Base-by-base conservation (phyloP, 179 eudicot species). In the Patellifolia procumbens region DNA sequence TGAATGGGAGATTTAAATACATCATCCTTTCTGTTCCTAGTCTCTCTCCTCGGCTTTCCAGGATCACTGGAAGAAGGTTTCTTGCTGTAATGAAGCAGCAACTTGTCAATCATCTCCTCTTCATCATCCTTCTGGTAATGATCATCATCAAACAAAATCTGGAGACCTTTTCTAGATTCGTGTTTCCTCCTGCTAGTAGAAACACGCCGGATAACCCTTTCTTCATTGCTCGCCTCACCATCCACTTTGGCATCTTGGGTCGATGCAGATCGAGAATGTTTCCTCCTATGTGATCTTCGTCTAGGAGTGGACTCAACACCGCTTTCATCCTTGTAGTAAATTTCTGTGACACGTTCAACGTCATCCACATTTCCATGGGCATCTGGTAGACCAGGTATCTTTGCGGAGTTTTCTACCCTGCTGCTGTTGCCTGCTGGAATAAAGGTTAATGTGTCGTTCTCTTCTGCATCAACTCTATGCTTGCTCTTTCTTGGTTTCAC, bases 151-250 rank as follows among this genome's bases (percentile, higher is more conserved):
- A 87, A 80, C 78, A 91, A 66, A 43, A 92, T 86, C 63, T 92
- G 92, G 69, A 92, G 81, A n/a, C 97, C 97, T 79, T 85, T 91
- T 78, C 86, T 77, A 13, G 97, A 89, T 72, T 81, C 86, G 11
- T 91, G 89, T 72, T 84, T 91, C 85, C 93, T 91, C 85, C 94
- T 84, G 79, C 89, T 90, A 55, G 88, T 89, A 15, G 97, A 87
- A 64, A 85, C 87, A 76, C 87, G 82, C 78, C 88, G 81, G 2
- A 74, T 72, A 60, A 81, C 87, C 56, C 88, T 87, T 43, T 68
- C 80, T 75, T 83, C 94, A 43, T 81, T 82, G 20, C 46, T 76
- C 56, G 70, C 88, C 48, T 94, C 93, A 64, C 51, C 76, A 43
- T 79, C 59, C 13, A 75, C 79, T 49, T 62, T 80, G 49, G 73